A percentile compares a stretch with the other conserved stretches of the same genome.
Evolutionary conservation across 1,284 basidiomycete genomes (phyloP).

Genomic region (Irpex lacteus): DNA sequence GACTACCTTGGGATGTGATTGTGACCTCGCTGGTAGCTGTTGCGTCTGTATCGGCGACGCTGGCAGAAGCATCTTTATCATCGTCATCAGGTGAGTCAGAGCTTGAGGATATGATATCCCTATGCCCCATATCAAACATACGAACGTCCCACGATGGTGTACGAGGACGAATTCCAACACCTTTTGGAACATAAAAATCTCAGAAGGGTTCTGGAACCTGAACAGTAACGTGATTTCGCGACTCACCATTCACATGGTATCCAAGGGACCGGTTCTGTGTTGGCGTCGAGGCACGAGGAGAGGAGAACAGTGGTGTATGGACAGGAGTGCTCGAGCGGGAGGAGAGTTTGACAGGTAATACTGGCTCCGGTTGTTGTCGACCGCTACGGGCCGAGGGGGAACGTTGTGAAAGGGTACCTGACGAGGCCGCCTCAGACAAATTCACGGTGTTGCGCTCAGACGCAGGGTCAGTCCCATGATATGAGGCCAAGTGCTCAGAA

Average conservation of each 20-base stretch:
- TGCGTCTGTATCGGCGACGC: constrained; percentile 40
- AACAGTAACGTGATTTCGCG: constrained; percentile 17
- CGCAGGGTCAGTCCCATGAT: not conserved
- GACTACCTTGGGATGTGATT: constrained; percentile 43
- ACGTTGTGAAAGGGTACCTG: not conserved
- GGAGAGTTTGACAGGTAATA: not conserved
- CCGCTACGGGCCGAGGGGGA: not conserved
- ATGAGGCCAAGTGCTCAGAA: constrained; percentile 6
- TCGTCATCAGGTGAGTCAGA: constrained; percentile 21
- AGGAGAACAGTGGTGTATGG: constrained; percentile 16
- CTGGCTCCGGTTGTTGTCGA: constrained; percentile 13
- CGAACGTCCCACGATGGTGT: constrained; percentile 27
- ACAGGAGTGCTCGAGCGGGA: constrained; percentile 13
- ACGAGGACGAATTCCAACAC: constrained; percentile 27
- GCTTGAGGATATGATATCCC: not conserved
- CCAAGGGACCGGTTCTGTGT: constrained; percentile 28
- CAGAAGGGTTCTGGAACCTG: not conserved
- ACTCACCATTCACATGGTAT: constrained; percentile 34
- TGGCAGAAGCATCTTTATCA: constrained; percentile 29
- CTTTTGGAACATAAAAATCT: constrained; percentile 12
- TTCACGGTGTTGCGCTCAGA: not conserved
- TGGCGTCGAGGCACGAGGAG: constrained; percentile 24
- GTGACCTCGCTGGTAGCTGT: constrained; percentile 30
- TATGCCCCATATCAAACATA: constrained; percentile 13
- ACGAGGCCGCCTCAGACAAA: not conserved